Base-by-base conservation (phyloP, 768 basidiomycete species). In the Lactifluus pinguis region DNA sequence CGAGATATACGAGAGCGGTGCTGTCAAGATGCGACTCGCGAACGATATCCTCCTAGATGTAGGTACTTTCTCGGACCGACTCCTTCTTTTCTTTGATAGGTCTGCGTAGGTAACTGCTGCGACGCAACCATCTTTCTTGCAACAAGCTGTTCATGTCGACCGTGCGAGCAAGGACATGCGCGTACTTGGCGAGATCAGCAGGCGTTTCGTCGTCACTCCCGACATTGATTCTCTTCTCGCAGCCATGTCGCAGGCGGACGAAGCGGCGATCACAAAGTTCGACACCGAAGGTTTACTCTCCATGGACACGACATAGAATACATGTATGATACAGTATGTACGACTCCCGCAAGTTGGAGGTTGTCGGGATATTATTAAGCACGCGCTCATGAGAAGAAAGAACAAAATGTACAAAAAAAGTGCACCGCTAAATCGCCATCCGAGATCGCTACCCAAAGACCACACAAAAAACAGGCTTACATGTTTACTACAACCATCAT, bases 1-100 rank as follows among this genome's bases (percentile, higher is more conserved):
- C 45, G 91, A 94, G 67, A 79, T 95, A 2, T 92, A 93, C 71
- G 82, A 80, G 55, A 93, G 87, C 66, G 94, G 94, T 6, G 79
- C 81, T 10, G 87, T 93, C 58, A 95, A 92, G 73, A 89, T 97
- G 77, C 85, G 89, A 21, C 73, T 97, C 29, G 79, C 79, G 3
- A 86, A 93, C 63, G 89, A 83, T 38, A 91, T 93, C 41, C 74
- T 95, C 13, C 76, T 95, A 69, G 87, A 95, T 69, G 94, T 94
- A 71, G 64, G 84, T 74, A 17, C 17, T 13, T 32, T 51, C 47
- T 63, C 30, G n/a, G 14, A 3, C 1, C 17, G 17, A 39, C 52
- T 10, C 51, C 4, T 59, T 17, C 3, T n/a, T 41, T 25, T 57
- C 32, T 17, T 42, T 47, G 60, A 54, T 52, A 38, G 10, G 9